A percentile compares a stretch with the other conserved stretches of the same genome.
Conservation (phyloP, 2,329 filamentous ascomycete genomes). For the Talaromyces funiculosus region DNA sequence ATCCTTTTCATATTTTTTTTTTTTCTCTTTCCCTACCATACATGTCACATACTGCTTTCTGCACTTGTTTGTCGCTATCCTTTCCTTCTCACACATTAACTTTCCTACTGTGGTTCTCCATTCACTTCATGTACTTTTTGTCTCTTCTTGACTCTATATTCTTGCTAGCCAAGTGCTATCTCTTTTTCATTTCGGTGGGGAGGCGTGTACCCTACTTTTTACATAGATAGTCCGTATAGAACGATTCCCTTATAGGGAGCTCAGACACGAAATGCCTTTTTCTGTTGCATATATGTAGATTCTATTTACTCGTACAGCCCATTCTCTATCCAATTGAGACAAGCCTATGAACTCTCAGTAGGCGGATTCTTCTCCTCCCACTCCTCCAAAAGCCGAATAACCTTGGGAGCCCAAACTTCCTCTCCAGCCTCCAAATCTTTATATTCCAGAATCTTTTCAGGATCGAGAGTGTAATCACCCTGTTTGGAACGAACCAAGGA, state of each 20-base stretch:
- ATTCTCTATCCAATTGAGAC: not conserved
- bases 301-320: not conserved
- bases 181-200: not conserved
- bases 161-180: not conserved
- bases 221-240: conserved; percentile 10
- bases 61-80: conserved; percentile 3
- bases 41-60: not conserved
- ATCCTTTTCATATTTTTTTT: not conserved
- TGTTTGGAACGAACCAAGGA: conserved; percentile 75
- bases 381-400: conserved; percentile 53
- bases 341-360: not conserved
- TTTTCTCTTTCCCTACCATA: not conserved
- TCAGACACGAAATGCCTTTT: not conserved
- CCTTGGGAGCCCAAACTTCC: conserved; percentile 72
- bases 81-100: not conserved
- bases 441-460: conserved; percentile 70
- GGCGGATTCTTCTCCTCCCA: conserved; percentile 41
- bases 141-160: not conserved
- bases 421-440: conserved; percentile 70
- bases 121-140: not conserved
- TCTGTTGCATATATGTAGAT: not conserved
- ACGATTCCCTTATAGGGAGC: not conserved
- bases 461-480: conserved; percentile 68
- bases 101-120: not conserved
- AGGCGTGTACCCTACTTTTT: not conserved